Evolutionary conservation across 2,329 filamentous ascomycete species (phyloP), one percentile per base, ranked within the genome.

Genomic region (Fusarium odoratissimum): DNA sequence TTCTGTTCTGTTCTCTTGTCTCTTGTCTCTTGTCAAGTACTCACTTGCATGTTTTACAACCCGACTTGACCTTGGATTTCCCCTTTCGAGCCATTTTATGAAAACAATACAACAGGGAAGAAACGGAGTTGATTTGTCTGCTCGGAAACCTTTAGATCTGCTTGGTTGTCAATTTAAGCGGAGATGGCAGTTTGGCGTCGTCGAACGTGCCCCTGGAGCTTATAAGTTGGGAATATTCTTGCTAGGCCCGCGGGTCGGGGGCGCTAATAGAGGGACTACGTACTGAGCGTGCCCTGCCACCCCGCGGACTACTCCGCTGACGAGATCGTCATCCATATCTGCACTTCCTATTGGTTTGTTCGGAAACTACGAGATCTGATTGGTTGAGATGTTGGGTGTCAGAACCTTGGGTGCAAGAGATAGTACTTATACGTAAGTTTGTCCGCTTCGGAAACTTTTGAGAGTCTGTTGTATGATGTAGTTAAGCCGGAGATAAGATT

Each of bases 1-100:
- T 30, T 38, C 28, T 30, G 45, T 23, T 23, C 8, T 23, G 3
- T 30, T 19, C 16, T n/a, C 25, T 12, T 41, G 1, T 28, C 17
- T 13, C 7, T 12, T 6, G 9, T 21, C 17, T 7, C 13, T 12
- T 35, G 30, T 52, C 16, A n/a, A 30, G 21, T 28, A 73, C 71
- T 73, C 35, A 72, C 71, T 73, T 73, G 71, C 71, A 73, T 19
- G 71, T 73, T 46, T 68, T 71, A 46, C 71, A 73, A 2, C 71
- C 71, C 35, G 71, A 72, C 52, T 73, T 73, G 30, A 74, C 71
- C 42, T 73, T 73, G 42, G 70, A 23, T 57, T 44, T 69, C 23
- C 64, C 69, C 37, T 69, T 72, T 40, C 70, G 66, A 42, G 42
- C 45, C 57, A 66, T 64, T 30, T 13, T 10, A 25, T 13, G 10